phyloP scores from a whole-genome alignment of 495 filamentous ascomycete genomes.

The Aspergillus diversus region DNA sequence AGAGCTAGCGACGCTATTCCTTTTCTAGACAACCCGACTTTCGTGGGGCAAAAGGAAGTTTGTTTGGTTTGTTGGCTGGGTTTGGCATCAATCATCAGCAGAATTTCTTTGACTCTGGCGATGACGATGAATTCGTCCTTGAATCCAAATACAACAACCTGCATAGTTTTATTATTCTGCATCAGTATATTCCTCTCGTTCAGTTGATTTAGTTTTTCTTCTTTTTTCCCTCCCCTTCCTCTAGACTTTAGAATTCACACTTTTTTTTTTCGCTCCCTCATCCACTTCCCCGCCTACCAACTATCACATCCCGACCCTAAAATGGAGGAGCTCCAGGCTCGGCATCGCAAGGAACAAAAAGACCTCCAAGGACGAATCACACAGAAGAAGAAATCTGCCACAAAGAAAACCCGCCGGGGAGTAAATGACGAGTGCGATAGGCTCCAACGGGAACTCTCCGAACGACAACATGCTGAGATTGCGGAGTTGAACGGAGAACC shows the following conservation, averaged over 20 bases:
- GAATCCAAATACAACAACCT: background rate
- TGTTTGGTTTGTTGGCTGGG: background rate
- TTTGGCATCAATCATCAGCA: background rate
- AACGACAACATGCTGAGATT: conserved; percentile 68
- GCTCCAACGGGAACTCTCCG: conserved; percentile 69
- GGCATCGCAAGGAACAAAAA: conserved; percentile 85
- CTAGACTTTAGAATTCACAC: background rate
- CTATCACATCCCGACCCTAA: conserved; percentile 13
- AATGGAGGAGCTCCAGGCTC: conserved; percentile 76
- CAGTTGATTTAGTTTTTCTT: background rate
- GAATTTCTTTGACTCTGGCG: too few species aligned
- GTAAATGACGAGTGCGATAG: conserved; percentile 82
- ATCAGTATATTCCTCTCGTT: background rate
- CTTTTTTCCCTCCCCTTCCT: background rate
- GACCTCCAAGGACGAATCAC: conserved; percentile 84
- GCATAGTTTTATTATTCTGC: background rate
- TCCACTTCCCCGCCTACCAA: background rate
- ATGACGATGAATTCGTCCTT: too few species aligned
- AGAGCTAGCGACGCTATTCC: background rate
- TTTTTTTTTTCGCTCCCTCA: background rate
- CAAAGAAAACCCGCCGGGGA: conserved; percentile 92
- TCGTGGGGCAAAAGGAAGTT: background rate
- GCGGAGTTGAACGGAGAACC: conserved; percentile 56
- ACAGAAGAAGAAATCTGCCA: conserved; percentile 93
- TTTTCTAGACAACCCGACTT: background rate